A percentile compares a stretch with the other conserved stretches of the same genome.
Conservation (phyloP, 2,329 filamentous ascomycete genomes). For the Colletotrichum sp. region DNA sequence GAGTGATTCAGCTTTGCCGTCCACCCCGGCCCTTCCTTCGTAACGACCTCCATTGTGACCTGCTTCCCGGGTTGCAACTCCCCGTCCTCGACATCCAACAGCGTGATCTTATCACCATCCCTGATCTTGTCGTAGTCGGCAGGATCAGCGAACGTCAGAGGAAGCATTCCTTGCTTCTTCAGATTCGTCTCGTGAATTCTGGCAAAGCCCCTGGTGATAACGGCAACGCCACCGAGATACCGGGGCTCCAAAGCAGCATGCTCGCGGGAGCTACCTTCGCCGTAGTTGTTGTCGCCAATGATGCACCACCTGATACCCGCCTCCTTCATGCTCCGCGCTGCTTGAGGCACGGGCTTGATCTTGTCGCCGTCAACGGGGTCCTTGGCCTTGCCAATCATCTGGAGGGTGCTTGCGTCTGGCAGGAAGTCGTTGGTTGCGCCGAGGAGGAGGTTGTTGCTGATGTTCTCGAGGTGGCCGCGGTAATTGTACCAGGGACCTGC, state of each 20-base stretch:
- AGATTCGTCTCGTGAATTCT: constrained; percentile 93
- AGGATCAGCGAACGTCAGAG: constrained; percentile 72
- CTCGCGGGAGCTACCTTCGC: constrained; percentile 84
- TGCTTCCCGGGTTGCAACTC: constrained; percentile 29
- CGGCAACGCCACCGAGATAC: constrained; percentile 81
- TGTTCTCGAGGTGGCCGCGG: constrained; percentile 41
- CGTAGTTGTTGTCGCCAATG: constrained; percentile 63
- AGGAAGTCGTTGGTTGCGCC: constrained; percentile 36
- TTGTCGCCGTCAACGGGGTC: constrained; percentile 22
- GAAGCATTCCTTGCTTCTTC: constrained; percentile 72
- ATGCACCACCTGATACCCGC: constrained; percentile 31
- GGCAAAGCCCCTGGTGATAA: constrained; percentile 82
- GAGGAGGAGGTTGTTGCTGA: constrained; percentile 38
- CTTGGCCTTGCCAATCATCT: constrained; percentile 29
- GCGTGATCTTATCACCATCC: background rate
- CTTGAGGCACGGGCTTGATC: constrained; percentile 27
- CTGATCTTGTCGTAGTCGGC: constrained; percentile 77
- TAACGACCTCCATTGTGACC: constrained; percentile 31
- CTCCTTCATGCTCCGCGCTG: constrained; percentile 27
- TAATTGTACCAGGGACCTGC: constrained; percentile 42
- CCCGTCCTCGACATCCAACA: constrained; percentile 12
- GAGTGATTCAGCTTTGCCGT: constrained; percentile 33
- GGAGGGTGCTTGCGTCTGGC: constrained; percentile 20
- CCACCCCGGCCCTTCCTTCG: constrained; percentile 29
- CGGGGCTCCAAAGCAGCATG: constrained; percentile 86